Evolutionary conservation across 2,329 filamentous ascomycete species (phyloP), one percentile per base, ranked within the genome.

Genomic region (Orbilia oligospora): DNA sequence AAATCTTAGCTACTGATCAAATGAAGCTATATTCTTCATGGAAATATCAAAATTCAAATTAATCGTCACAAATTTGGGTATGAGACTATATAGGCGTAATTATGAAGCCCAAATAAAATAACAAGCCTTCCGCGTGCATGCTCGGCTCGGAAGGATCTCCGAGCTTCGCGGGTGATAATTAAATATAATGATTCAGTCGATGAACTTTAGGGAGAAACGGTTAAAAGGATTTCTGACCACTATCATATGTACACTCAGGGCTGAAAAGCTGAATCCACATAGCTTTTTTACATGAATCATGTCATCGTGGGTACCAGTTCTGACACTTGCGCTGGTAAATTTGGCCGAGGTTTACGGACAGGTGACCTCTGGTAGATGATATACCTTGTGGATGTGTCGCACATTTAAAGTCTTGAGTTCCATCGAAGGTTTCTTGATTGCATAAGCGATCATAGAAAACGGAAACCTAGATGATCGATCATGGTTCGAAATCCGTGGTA

Each of bases 361-460:
- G 56, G 20, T 44, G 33, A 12, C 18, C 36, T 44, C 6, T 12
- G 12, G 56, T 61, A 61, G 36, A 61, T 33, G 20, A 44, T 58
- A 20, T 20, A n/a, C 56, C 33, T 12, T 61, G 56, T 36, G 36
- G 33, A 61, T 61, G 33, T 27, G 56, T 58, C 55, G 30, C 56
- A 61, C 10, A 6, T 30, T 51, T 51, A 14, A 41, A 41, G 12
- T 12, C 12, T 51, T 51, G 24, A 20, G n/a, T 24, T 41, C 53
- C 38, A 10, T n/a, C 16, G 20, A 61, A 27, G 27, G 56, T 51
- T 5, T 16, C 48, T 24, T 41, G 10, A 46, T 69, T 78, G 68
- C 75, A 78, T 78, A 78, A 78, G 75, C 75, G 68, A 78, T 46
- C 46, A 53, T 64, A 44, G 30, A 68, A 71, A 56, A 71, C n/a